These are phyloP conservation scores for Hyaloperonospora arabidopsidis DNA, from an alignment of 352 stramenopile species.

Conservation along the genomic window DNA sequence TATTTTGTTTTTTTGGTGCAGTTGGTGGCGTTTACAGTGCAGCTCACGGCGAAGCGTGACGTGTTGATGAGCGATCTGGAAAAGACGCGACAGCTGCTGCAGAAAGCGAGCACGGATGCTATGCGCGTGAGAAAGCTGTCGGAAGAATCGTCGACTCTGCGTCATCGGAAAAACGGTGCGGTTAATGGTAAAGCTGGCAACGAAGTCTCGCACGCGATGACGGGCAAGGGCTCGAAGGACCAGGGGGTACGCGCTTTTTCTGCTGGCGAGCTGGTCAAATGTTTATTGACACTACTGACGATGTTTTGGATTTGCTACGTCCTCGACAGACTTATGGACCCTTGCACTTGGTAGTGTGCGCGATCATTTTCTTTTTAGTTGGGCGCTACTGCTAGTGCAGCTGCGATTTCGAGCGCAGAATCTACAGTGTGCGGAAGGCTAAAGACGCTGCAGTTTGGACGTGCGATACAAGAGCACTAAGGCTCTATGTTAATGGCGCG, in stretches of 20 bases:
- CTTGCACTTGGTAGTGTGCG: slow-evolving; percentile 79
- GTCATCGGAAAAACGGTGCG: slow-evolving; percentile 59
- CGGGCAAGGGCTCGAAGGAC: slow-evolving; percentile 38
- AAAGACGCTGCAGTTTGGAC: slow-evolving; percentile 17
- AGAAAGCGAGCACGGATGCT: slow-evolving; percentile 58
- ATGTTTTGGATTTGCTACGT: background rate
- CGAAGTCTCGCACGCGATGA: slow-evolving; percentile 32
- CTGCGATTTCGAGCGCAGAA: slow-evolving; percentile 10
- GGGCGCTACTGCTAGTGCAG: slow-evolving; percentile 68
- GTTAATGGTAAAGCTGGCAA: slow-evolving; percentile 16
- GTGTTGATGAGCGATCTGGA: slow-evolving; percentile 79
- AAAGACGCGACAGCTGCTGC: slow-evolving; percentile 67
- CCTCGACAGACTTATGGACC: slow-evolving; percentile 51
- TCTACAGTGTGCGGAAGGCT: slow-evolving; percentile 8
- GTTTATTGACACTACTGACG: too few species aligned
- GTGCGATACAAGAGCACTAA: slow-evolving; percentile 18
- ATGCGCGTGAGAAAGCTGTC: slow-evolving; percentile 58
- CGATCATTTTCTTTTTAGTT: slow-evolving; percentile 87
- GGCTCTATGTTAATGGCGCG: too few species aligned
- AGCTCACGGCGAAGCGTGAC: slow-evolving; percentile 79
- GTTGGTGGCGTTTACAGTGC: slow-evolving; percentile 84
- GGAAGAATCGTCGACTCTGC: slow-evolving; percentile 48
- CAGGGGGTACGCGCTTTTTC: slow-evolving; percentile 33
- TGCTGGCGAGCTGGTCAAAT: too few species aligned
- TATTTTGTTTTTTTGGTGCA: too few species aligned